Percentiles rank a stretch among this genome's conserved stretches.
Conservation (phyloP, 2,329 filamentous ascomycete genomes). For the Aureobasidium sp. region DNA sequence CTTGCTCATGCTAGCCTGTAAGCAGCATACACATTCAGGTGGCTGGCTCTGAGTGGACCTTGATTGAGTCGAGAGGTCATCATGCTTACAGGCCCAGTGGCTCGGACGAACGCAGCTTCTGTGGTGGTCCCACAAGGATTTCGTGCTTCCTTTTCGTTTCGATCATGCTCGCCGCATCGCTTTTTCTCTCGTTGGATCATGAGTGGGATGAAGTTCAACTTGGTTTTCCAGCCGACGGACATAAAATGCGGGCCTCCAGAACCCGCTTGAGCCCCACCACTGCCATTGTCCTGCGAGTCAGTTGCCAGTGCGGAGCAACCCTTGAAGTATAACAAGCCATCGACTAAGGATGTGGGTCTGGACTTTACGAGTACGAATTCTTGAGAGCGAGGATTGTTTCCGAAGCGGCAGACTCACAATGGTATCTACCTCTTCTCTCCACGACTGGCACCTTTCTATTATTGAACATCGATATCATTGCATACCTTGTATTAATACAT, state of each 20-base stretch:
- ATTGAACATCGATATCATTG: not conserved
- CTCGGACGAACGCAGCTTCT: conserved; percentile 2
- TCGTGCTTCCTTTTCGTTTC: not conserved
- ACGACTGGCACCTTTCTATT: not conserved
- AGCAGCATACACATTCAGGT: not conserved
- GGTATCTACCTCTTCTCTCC: not conserved
- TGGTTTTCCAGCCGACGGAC: too few species aligned
- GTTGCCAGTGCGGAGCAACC: not conserved
- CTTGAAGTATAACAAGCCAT: not conserved
- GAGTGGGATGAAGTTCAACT: not conserved
- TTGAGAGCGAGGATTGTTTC: not conserved
- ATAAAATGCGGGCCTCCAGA: too few species aligned
- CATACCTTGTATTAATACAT: not conserved
- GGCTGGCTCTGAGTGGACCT: conserved; percentile 1
- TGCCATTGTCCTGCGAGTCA: not conserved
- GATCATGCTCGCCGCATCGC: not conserved
- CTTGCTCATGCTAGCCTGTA: not conserved
- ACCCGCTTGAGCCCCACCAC: not conserved
- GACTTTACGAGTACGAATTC: not conserved
- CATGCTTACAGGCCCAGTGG: not conserved
- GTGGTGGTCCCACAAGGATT: not conserved
- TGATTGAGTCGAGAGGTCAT: not conserved
- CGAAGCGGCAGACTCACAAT: not conserved
- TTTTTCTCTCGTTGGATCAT: not conserved
- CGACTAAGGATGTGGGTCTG: not conserved